Percentiles rank a stretch among this genome's conserved stretches.
Evolutionary conservation across 495 filamentous ascomycete species (phyloP).

Genomic region (Xylaria acuta): DNA sequence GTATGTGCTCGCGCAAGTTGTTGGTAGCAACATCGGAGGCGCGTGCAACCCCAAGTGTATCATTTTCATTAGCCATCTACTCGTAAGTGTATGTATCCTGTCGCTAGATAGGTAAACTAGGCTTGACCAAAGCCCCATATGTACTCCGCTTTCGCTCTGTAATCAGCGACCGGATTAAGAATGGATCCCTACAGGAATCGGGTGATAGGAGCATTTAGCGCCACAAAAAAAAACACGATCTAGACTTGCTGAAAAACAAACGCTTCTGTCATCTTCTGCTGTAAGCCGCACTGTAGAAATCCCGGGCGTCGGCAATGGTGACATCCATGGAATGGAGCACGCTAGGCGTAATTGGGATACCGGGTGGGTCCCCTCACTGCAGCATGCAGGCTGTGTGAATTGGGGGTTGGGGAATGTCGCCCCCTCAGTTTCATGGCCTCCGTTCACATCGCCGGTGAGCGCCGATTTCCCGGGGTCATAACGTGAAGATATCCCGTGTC

Average conservation of each 20-base stretch:
- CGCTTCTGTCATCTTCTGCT: neutral
- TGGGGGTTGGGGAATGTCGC: neutral
- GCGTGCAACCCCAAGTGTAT: constrained; percentile 1
- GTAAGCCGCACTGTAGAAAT: neutral
- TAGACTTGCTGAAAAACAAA: constrained; percentile 11
- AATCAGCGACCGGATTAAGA: neutral
- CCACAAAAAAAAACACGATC: neutral
- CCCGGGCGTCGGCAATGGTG: neutral
- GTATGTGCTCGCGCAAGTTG: neutral
- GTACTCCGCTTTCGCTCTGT: neutral
- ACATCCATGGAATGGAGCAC: constrained; percentile 24
- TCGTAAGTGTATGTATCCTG: constrained; percentile 2
- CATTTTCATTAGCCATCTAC: constrained; percentile 13
- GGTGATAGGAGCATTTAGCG: neutral
- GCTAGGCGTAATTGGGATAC: neutral
- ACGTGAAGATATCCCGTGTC: neutral
- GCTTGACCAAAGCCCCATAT: neutral
- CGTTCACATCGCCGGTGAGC: constrained; percentile 13
- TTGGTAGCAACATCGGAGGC: neutral
- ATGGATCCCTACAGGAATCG: neutral
- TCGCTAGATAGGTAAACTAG: neutral
- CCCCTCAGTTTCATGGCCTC: constrained; percentile 18
- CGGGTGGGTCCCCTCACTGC: constrained; percentile 14
- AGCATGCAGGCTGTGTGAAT: neutral
- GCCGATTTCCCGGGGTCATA: constrained; percentile 7